Evolutionary conservation across 352 stramenopile genomes (phyloP), one percentile per base, ranked within the genome.

Genomic region (Phytophthora pluvialis): DNA sequence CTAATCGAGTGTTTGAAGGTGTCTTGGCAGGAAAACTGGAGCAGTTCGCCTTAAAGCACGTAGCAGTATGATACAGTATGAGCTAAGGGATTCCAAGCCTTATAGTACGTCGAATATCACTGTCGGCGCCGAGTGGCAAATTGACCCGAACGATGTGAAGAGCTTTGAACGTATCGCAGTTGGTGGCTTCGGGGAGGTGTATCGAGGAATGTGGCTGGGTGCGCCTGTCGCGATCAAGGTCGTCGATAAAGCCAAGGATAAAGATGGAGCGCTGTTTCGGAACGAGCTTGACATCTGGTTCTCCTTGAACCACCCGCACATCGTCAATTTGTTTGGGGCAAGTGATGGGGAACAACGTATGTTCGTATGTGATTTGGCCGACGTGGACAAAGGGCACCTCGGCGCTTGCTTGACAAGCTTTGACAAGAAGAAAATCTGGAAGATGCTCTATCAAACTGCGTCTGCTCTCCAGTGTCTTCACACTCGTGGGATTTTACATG

Each of bases 291-390:
- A 16, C 15, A 26, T 45, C n/a, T 45, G 39, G 39, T 45, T 26
- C 18, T 45, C 39, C 7, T 18, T 45, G 15, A 45, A 45, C 25
- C 39, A 45, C 39, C 39, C 39, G n/a, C 39, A 45, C n/a, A 45
- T 45, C 25, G 16, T 45, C 39, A 45, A 45, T 26, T 18, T 45
- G 5, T 45, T 26, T 10, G 39, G 39, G 3, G 39, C 39, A 18
- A 26, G n/a, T 45, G 5, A 26, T 12, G 39, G 39, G 5, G n/a
- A 18, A 7, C 10, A 21, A 12, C 39, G 15, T 10, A 26, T 45
- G 15, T 45, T 26, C 5, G 39, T 45, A n/a, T 45, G 39, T 6
- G 35, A 40, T 5, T 3, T 40, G 35, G 39, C 39, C 39, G 39
- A 35, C 31, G 31, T 35, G 25, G 39, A 45, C n/a, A 45, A 45